phyloP scores from a whole-genome alignment of 2,329 filamentous ascomycete species.

The Zymoseptoria brevis region DNA sequence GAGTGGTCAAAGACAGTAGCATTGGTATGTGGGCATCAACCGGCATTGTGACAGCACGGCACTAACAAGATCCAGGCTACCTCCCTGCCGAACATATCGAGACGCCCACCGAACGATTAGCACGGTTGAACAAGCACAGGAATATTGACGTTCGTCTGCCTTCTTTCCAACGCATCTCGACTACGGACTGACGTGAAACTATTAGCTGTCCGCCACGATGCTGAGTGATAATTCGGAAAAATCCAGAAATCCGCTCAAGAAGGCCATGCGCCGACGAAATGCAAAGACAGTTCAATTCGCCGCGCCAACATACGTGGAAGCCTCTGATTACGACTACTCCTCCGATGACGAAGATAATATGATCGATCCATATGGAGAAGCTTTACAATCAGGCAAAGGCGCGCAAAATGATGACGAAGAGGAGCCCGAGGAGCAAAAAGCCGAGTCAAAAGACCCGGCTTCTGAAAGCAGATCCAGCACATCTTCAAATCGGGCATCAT shows the following conservation, averaged over 20 bases:
- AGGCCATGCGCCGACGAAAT: conserved; percentile 72
- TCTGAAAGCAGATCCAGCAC: conserved; percentile 18
- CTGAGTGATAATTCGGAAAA: conserved; percentile 68
- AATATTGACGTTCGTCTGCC: conserved; percentile 76
- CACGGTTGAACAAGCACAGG: conserved; percentile 90
- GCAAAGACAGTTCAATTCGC: conserved; percentile 82
- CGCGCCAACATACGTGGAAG: conserved; percentile 78
- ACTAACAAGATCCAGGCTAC: conserved; percentile 57
- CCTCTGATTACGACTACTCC: conserved; percentile 79
- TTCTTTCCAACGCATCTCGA: conserved; percentile 12
- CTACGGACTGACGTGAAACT: conserved; percentile 15
- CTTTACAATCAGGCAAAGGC: conserved; percentile 14
- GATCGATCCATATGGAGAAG: conserved; percentile 20
- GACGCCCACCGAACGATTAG: conserved; percentile 88
- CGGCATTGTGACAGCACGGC: not conserved
- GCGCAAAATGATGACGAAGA: conserved; percentile 14
- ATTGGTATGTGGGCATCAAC: conserved; percentile 53
- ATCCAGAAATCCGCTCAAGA: conserved; percentile 72
- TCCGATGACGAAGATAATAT: conserved; percentile 46
- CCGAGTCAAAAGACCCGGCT: conserved; percentile 14
- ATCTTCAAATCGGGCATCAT: conserved; percentile 23
- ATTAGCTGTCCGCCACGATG: conserved; percentile 61
- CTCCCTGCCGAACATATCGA: conserved; percentile 97
- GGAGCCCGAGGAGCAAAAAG: conserved; percentile 18
- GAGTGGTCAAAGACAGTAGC: conserved; percentile 94